Evolutionary conservation across 2,329 filamentous ascomycete species (phyloP).

Genomic region (Xylariaceae sp.): DNA sequence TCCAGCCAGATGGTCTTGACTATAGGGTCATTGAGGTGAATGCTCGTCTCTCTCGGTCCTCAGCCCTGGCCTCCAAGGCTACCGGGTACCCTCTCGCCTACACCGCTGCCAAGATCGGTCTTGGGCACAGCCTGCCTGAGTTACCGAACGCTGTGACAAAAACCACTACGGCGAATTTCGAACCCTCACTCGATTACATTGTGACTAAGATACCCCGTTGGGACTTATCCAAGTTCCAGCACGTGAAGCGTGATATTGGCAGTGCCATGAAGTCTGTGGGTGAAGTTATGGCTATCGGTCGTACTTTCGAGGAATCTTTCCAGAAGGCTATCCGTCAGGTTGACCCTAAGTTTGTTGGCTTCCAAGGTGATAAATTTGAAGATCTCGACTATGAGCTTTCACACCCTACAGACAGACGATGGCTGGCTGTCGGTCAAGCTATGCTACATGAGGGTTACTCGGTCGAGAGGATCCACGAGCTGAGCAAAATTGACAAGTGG

Average conservation of each 20-base stretch:
- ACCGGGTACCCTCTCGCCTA: conserved; percentile 97
- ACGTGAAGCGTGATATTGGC: conserved; percentile 95
- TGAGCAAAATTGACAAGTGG: conserved; percentile 99
- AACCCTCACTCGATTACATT: conserved; percentile 94
- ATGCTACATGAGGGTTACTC: conserved; percentile 97
- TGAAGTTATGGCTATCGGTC: conserved; percentile 98
- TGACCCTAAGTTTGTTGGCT: conserved; percentile 84
- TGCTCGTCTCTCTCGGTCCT: conserved; percentile 94
- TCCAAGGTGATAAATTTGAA: conserved; percentile 93
- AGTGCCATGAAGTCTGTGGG: conserved; percentile 99
- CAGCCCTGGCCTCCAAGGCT: conserved; percentile 93
- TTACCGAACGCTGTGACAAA: conserved; percentile 97
- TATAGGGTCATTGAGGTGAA: conserved; percentile 99
- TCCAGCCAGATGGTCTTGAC: conserved; percentile 94
- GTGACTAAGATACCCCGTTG: conserved; percentile 98
- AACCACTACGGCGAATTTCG: conserved; percentile 98
- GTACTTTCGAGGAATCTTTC: conserved; percentile 98
- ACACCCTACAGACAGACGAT: conserved; percentile 93
- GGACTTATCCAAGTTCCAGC: conserved; percentile 98
- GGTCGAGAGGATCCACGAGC: conserved; percentile 84
- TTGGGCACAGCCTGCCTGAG: conserved; percentile 91
- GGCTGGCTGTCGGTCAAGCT: conserved; percentile 95
- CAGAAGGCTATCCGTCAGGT: conserved; percentile 98
- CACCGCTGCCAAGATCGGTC: conserved; percentile 95
- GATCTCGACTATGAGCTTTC: conserved; percentile 84